Base-by-base conservation (phyloP, 2,329 filamentous ascomycete species). In the Trematosphaeria pertusa region DNA sequence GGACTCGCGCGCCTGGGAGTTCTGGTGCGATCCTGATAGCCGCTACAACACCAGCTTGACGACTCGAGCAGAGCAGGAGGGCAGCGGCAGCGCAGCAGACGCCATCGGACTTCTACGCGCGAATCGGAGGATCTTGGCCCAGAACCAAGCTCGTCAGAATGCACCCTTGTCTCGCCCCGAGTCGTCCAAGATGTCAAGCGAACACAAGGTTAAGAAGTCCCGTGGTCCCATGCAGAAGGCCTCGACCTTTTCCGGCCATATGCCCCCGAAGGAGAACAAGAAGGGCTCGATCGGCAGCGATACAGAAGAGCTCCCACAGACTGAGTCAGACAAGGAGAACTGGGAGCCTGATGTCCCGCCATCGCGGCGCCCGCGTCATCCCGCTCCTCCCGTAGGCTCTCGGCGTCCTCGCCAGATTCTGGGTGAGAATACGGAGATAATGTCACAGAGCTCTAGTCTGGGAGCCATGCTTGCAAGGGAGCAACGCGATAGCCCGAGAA, bases 271-370 rank as follows among this genome's bases (percentile, higher is more conserved):
- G 12, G 52, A 60, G 24, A 57, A 49, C 37, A 54, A 62, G 32
- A 61, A 61, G 35, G 48, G 50, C 31, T 54, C 50, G 2, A 54
- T 58, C 11, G 54, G 58, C 17, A 66, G 64, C 52, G 75, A 78
- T 58, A 71, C 73, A 28, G 75, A 80, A 18, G 73, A 77, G 71
- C 77, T 71, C 59, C 77, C 60, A 67, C 83, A 83, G 74, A 69
- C 84, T 37, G 92, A 96, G 62, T 96, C 91, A 1, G 93, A 97
- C 70, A 97, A 97, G 74, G 93, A 97, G 75, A 97, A 97, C 66
- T 95, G 91, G 83, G 73, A 81, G 31, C 81, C 81, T n/a, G 59
- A 70, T 12, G 56, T 65, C 39, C 49, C 58, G 11, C 55, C 62
- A 46, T 75, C 70, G 18, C 61, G 61, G 15, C 61, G 64, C 7